phyloP scores from a whole-genome alignment of 306 rosid genomes.

The Vigna mungo region DNA sequence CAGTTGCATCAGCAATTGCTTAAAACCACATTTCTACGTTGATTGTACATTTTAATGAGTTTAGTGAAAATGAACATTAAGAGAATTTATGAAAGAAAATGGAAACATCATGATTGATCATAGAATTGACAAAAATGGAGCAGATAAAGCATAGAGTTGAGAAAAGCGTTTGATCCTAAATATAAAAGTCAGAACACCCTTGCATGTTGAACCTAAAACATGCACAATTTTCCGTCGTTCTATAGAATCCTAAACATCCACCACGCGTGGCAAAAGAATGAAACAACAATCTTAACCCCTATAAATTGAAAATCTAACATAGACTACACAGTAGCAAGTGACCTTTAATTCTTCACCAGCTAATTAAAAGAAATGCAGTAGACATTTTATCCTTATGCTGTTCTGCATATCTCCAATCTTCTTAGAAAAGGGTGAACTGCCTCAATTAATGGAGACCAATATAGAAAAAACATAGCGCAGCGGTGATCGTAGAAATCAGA shows the following conservation, averaged over 20 bases:
- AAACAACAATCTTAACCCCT: conserved; percentile 17
- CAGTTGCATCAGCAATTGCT: no score
- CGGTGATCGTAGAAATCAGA: conserved; percentile 46
- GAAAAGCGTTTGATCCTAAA: conserved; percentile 9
- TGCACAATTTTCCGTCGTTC: conserved; percentile 20
- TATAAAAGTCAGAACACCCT: no score
- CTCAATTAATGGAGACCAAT: conserved; percentile 30
- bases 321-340: background rate
- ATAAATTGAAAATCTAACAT: conserved; percentile 7
- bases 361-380: background rate
- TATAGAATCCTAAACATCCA: conserved; percentile 13
- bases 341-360: no score
- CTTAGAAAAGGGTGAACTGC: conserved; percentile 30
- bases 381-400: background rate
- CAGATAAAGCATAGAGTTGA: background rate
- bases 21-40: no score
- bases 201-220: conserved; percentile 17
- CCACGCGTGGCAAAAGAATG: conserved; percentile 28
- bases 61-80: no score
- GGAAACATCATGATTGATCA: no score
- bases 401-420: conserved; percentile 30
- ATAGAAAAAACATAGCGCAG: conserved; percentile 42
- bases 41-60: no score
- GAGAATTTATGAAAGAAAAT: no score
- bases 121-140: no score